A percentile compares a stretch with the other conserved stretches of the same genome.
These are phyloP conservation scores for Clavispora phyllophila DNA, from an alignment of 805 yeast species.

Conservation along the genomic window DNA sequence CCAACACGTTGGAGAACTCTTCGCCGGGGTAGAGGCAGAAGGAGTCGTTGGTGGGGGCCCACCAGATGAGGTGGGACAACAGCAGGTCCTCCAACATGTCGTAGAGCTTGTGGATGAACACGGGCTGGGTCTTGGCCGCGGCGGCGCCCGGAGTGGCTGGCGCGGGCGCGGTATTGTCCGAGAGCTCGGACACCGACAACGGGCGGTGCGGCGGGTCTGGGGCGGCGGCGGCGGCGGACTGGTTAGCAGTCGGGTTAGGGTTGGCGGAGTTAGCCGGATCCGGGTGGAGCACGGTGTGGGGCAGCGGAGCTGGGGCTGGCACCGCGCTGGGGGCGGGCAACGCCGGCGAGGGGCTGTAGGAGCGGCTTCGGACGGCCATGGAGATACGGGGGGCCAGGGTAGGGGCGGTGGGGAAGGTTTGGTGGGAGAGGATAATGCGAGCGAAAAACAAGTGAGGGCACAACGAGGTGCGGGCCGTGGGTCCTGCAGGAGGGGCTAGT, in stretches of 20 bases:
- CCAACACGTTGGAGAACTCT: constrained; percentile 71
- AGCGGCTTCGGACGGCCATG: constrained; percentile 1
- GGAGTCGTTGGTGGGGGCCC: constrained; percentile 68
- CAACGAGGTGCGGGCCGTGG: neutral
- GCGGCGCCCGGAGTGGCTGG: neutral
- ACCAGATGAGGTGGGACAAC: constrained; percentile 75
- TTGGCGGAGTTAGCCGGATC: neutral
- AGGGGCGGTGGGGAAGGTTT: constrained; percentile 5
- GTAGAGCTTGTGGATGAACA: constrained; percentile 83
- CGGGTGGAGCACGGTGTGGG: neutral
- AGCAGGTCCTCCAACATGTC: constrained; percentile 80
- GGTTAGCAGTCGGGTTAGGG: neutral
- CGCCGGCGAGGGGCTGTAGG: neutral
- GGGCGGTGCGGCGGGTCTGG: neutral
- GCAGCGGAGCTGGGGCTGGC: neutral
- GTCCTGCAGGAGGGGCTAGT: constrained; percentile 4
- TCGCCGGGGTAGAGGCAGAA: constrained; percentile 83
- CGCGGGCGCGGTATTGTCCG: neutral
- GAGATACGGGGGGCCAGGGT: neutral
- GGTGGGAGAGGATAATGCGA: neutral
- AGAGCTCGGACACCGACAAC: neutral
- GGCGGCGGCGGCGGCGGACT: neutral
- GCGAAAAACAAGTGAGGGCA: neutral
- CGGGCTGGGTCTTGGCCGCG: constrained; percentile 35
- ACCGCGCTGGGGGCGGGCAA: neutral